Conservation (phyloP, 73 alveolate species). For the Breviolum minutum region DNA sequence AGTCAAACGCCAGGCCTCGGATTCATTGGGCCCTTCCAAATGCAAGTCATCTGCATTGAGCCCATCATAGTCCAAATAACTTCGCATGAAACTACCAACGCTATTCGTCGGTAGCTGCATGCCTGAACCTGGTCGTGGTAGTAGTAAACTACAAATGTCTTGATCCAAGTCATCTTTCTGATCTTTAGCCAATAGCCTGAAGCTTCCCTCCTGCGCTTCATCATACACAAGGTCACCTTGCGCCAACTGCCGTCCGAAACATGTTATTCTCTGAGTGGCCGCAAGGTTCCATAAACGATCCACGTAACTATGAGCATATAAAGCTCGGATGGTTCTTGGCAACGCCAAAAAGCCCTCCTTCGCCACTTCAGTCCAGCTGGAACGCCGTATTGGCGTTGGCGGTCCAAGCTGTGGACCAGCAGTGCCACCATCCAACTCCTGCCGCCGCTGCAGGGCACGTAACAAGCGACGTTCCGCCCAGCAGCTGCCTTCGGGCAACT, state of each 20-base stretch:
- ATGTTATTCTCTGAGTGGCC: constrained; percentile 41
- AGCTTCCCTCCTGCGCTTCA: background rate
- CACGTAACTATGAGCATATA: constrained; percentile 53
- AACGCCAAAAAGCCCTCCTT: constrained; percentile 26
- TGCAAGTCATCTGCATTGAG: constrained; percentile 19
- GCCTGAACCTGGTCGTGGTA: constrained; percentile 86
- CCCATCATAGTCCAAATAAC: constrained; percentile 57
- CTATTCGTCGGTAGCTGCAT: constrained; percentile 60
- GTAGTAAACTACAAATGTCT: constrained; percentile 33
- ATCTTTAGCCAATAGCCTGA: background rate
- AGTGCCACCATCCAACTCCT: constrained; percentile 48
- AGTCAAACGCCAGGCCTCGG: background rate
- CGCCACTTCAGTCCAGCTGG: constrained; percentile 38
- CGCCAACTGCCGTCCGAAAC: background rate
- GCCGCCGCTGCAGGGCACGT: constrained; percentile 23
- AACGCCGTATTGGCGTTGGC: background rate
- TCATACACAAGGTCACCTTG: constrained; percentile 2
- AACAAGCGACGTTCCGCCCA: constrained; percentile 83
- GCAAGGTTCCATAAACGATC: constrained; percentile 70
- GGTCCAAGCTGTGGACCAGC: background rate
- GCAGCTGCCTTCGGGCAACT: constrained; percentile 56
- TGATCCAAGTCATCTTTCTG: background rate
- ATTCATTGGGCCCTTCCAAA: background rate
- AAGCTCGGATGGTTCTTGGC: constrained; percentile 69
- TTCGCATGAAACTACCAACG: constrained; percentile 65